Base-by-base conservation (phyloP, 768 basidiomycete species). In the Vishniacozyma victoriae region DNA sequence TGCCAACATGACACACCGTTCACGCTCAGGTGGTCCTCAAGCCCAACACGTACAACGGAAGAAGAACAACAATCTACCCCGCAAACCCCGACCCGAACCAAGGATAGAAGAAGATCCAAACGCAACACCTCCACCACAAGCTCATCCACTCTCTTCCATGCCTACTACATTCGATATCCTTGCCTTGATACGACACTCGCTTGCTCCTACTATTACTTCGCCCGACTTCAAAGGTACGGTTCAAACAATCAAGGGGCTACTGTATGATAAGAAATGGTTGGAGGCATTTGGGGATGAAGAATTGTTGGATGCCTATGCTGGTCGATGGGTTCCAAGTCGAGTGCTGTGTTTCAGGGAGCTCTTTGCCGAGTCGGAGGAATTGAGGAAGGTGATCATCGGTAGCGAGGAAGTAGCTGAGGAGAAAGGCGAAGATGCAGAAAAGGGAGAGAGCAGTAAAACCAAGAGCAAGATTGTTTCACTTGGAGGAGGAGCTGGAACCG, bases 301-400 rank as follows among this genome's bases (percentile, higher is more conserved):
- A 23, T 41, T 66, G 29, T 40, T 72, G 20, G 62, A 66, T 26
- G 52, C 55, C 13, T 72, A 72, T 61, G 60, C 64, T 2, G 66
- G 64, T 13, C 45, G 68, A 55, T 72, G 70, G 70, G 70, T 72
- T 3, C 70, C 70, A 9, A 62, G 62, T 46, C 41, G 70, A 41
- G 62, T 55, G 25, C 41, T 67, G 44, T 67, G 66, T 25, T 72
- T 65, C 38, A 46, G 70, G 38, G 66, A 72, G 41, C 44, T 72
- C 23, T 46, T 72, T 22, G 9, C 29, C n/a, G 29, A 33, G 29
- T 33, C 29, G 44, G 50, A 41, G 31, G 47, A 50, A 14, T 19
- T 42, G 25, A 52, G 43, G 1, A 12, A 31, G 4, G 41, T 24
- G 20, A 42, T 47, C 3, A 47, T 51, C 18, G 45, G 18, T 14